Evolutionary conservation across 2,329 filamentous ascomycete species (phyloP).

Genomic region (Xylaria sp.): DNA sequence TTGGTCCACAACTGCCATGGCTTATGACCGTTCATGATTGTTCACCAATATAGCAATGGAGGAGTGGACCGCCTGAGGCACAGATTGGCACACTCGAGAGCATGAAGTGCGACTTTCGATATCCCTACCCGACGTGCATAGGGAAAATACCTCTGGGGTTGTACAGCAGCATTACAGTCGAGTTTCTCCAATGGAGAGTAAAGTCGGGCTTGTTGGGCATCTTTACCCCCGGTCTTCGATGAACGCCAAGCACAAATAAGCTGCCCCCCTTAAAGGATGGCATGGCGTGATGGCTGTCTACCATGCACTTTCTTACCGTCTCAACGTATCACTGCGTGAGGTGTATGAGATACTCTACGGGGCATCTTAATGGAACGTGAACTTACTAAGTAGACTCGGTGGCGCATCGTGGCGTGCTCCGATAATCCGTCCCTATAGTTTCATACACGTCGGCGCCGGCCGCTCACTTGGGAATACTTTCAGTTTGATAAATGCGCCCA

Average conservation of each 20-base stretch:
- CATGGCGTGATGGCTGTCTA: background rate
- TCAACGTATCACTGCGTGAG: background rate
- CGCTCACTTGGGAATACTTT: too few relatives aligned
- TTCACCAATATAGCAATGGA: background rate
- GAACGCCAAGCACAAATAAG: background rate
- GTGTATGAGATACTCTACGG: background rate
- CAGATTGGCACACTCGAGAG: background rate
- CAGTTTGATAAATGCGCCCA: too few relatives aligned
- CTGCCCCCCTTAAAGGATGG: background rate
- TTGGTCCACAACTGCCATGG: background rate
- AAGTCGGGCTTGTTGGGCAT: conserved; percentile 4
- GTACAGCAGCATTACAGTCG: background rate
- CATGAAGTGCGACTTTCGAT: background rate
- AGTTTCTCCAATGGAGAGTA: background rate
- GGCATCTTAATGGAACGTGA: background rate
- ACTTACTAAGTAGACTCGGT: too few relatives aligned
- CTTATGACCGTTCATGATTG: background rate
- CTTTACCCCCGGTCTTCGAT: background rate
- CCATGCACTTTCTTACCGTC: background rate
- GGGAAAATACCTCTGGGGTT: background rate
- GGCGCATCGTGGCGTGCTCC: too few relatives aligned
- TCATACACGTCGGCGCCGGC: too few relatives aligned
- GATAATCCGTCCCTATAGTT: too few relatives aligned
- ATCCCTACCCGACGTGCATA: conserved; percentile 7
- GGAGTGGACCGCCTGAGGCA: background rate